These are phyloP conservation scores for Aotearoamyces nothofagi DNA, from an alignment of 2,329 filamentous ascomycete species.

Conservation along the genomic window DNA sequence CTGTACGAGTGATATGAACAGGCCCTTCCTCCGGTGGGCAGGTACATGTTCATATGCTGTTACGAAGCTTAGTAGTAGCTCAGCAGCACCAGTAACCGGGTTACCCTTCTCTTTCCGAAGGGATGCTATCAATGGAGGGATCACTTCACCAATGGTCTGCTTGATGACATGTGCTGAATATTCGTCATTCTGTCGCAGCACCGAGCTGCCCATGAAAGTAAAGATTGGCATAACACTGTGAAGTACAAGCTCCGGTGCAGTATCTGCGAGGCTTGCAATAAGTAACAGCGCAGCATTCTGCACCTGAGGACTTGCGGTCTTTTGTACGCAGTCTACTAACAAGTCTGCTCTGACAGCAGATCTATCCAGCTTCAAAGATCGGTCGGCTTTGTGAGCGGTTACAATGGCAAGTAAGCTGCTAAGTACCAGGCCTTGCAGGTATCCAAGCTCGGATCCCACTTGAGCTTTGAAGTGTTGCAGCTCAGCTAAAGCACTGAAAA, in stretches of 20 bases:
- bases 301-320: slow-evolving; percentile 80
- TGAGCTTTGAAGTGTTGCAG: slow-evolving; percentile 73
- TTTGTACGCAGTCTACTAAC: slow-evolving; percentile 86
- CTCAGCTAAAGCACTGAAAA: slow-evolving; percentile 78
- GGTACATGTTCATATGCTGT: slow-evolving; percentile 95
- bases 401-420: slow-evolving; percentile 74
- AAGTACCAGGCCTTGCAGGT: slow-evolving; percentile 74
- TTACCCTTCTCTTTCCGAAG: slow-evolving; percentile 67
- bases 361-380: slow-evolving; percentile 52
- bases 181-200: slow-evolving; percentile 85
- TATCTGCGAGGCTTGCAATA: slow-evolving; percentile 72
- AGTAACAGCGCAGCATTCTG: slow-evolving; percentile 84
- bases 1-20: slow-evolving; percentile 75
- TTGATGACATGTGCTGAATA: slow-evolving; percentile 95
- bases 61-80: slow-evolving; percentile 88
- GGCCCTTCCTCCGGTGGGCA: slow-evolving; percentile 61
- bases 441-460: slow-evolving; percentile 74
- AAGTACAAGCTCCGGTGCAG: slow-evolving; percentile 79
- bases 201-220: slow-evolving; percentile 89
- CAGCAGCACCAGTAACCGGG: slow-evolving; percentile 67
- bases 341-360: slow-evolving; percentile 76
- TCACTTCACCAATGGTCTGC: slow-evolving; percentile 85
- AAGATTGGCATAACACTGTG: slow-evolving; percentile 99
- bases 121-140: slow-evolving; percentile 79
- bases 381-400: slow-evolving; percentile 52